Percentiles rank a stretch among this genome's conserved stretches.
Conservation (phyloP, 1,139 yeast genomes). For the Taphrina betulina region DNA sequence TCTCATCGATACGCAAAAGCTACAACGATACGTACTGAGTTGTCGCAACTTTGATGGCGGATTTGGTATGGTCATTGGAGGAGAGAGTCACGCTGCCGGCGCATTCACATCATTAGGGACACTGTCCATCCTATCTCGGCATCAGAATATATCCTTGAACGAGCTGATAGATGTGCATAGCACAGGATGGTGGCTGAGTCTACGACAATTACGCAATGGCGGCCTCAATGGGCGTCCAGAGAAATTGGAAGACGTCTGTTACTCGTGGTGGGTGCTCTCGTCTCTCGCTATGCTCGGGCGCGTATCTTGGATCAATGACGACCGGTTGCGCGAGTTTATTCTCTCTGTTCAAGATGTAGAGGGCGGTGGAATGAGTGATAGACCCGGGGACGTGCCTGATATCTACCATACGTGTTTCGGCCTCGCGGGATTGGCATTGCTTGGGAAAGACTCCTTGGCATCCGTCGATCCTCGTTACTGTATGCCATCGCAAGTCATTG, state of each 20-base stretch:
- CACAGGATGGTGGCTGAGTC: constrained; percentile 81
- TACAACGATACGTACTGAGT: constrained; percentile 60
- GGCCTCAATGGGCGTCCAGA: constrained; percentile 97
- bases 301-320: constrained; percentile 71
- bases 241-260: constrained; percentile 92
- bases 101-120: constrained; percentile 84
- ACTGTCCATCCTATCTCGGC: constrained; percentile 63
- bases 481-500: constrained; percentile 53
- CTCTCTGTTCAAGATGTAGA: constrained; percentile 71
- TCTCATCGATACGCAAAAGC: constrained; percentile 60
- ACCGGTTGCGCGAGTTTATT: constrained; percentile 63
- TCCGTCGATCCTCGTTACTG: constrained; percentile 84
- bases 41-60: constrained; percentile 96
- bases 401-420: constrained; percentile 93
- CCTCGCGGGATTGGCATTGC: constrained; percentile 74
- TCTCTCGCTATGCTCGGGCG: constrained; percentile 67
- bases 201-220: constrained; percentile 84
- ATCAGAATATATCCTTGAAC: constrained; percentile 41
- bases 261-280: constrained; percentile 96
- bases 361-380: constrained; percentile 86
- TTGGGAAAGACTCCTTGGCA: constrained; percentile 59
- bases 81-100: constrained; percentile 94
- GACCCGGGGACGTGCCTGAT: constrained; percentile 88
- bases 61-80: constrained; percentile 89
- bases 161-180: constrained; percentile 52